Base-by-base conservation (phyloP, 2,329 filamentous ascomycete genomes). In the Colletotrichum chrysophilum region DNA sequence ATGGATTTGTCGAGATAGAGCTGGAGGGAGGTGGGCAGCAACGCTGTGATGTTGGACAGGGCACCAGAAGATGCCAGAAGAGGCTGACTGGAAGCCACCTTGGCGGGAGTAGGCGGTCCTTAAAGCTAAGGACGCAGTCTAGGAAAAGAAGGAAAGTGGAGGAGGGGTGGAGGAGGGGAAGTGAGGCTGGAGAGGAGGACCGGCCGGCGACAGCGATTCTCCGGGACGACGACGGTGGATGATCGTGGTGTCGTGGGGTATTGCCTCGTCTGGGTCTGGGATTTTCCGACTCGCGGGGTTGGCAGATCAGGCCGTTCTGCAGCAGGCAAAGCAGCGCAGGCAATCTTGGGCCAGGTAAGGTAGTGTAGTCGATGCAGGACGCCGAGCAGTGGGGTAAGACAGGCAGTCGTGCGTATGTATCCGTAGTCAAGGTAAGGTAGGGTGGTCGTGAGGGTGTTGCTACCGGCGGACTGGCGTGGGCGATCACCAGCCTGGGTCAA, bases 21-120 rank as follows among this genome's bases (percentile, higher is more conserved):
- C 80, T 89, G 88, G 75, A 90, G 79, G 75, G 86, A 82, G 73
- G 85, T 83, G 34, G 86, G 85, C 58, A 89, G 83, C 78, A 87
- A 82, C 81, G 88, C 88, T 80, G 87, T 88, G 83, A 90, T 87
- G 85, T 89, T 91, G 86, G 89, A 89, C 82, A 91, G 84, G 86
- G 90, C 91, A 91, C 91, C 91, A 84, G 89, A 88, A 82, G 91
- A 91, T 90, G 90, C 91, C 89, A 88, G 87, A 82, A 86, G 82
- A 83, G 85, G 86, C 84, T 89, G 87, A 85, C 85, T 85, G 83
- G 90, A 92, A 91, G 90, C 91, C 91, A 92, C 90, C 84, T 92
- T 92, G 89, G 84, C 87, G 85, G 83, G 79, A 78, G 79, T 79
- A 75, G 74, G 74, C 71, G 71, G 77, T 78, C 77, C 77, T 77